Percentiles rank a stretch among this genome's conserved stretches.
These are phyloP conservation scores for Schizophyllum commune DNA, from an alignment of 1,284 basidiomycete species.

Conservation along the genomic window DNA sequence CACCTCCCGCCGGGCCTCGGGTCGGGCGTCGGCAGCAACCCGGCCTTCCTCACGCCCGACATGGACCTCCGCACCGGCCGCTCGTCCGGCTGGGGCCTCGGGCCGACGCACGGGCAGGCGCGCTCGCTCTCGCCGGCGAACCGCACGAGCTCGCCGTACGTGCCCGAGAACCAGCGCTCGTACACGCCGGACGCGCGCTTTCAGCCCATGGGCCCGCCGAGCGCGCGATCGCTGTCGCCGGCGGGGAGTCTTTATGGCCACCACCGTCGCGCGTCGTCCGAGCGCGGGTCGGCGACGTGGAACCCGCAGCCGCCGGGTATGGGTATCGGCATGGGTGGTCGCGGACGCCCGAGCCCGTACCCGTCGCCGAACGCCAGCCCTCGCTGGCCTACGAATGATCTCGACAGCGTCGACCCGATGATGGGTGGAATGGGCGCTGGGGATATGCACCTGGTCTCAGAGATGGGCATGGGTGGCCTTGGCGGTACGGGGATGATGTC, in stretches of 20 bases:
- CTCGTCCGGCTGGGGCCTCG: slow-evolving; percentile 2
- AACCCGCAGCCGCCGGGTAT: slow-evolving; percentile 11
- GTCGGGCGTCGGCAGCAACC: background rate
- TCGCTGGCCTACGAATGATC: slow-evolving; percentile 23
- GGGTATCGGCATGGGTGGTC: slow-evolving; percentile 13
- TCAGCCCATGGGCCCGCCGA: background rate
- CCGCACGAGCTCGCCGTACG: slow-evolving; percentile 1
- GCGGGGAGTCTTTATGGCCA: slow-evolving; percentile 28
- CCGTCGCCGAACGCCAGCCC: slow-evolving; percentile 51
- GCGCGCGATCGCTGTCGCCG: slow-evolving; percentile 21
- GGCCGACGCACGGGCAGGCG: background rate
- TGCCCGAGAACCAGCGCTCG: background rate
- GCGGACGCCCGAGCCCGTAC: slow-evolving; percentile 41
- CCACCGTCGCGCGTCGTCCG: slow-evolving; percentile 53
- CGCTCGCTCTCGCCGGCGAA: slow-evolving; percentile 8
- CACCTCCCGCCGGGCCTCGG: slow-evolving; percentile 16
- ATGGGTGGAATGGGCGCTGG: slow-evolving; percentile 2
- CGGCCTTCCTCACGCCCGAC: background rate
- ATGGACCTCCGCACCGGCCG: slow-evolving; percentile 3
- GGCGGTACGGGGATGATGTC: slow-evolving; percentile 7
- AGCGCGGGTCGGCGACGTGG: slow-evolving; percentile 20
- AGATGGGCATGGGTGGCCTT: background rate
- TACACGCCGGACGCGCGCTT: background rate
- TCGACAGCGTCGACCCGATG: slow-evolving; percentile 2
- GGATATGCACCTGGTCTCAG: slow-evolving; percentile 4